These are phyloP conservation scores for Lathyrus oleraceus DNA, from an alignment of 306 rosid genomes.

Conservation along the genomic window DNA sequence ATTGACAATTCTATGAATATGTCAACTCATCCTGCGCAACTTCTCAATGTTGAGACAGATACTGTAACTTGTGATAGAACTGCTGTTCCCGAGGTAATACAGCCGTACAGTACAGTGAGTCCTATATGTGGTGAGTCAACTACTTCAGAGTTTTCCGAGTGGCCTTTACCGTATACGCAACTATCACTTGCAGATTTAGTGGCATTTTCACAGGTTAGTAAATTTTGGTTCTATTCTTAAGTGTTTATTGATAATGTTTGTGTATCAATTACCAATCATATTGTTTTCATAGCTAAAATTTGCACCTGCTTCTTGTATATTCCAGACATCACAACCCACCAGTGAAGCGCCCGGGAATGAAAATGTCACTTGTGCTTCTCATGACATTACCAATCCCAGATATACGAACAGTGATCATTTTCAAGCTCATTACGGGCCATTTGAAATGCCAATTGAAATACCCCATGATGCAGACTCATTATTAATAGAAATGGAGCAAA, in stretches of 20 bases:
- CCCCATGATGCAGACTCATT: constrained; percentile 20
- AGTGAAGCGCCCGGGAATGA: neutral
- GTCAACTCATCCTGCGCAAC: constrained; percentile 28
- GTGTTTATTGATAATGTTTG: constrained; percentile 29
- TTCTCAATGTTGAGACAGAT: constrained; percentile 20
- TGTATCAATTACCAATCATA: constrained; percentile 6
- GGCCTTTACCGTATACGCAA: constrained; percentile 30
- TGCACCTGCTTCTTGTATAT: constrained; percentile 25
- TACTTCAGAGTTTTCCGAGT: constrained; percentile 25
- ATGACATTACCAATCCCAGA: constrained; percentile 11
- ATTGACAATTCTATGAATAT: constrained; percentile 26
- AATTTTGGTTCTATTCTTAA: neutral
- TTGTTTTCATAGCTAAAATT: constrained; percentile 22
- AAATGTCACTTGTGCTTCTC: constrained; percentile 20
- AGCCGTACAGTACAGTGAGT: neutral
- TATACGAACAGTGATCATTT: constrained; percentile 2
- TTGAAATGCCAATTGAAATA: constrained; percentile 27
- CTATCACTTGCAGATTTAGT: constrained; percentile 19
- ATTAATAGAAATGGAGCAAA: constrained; percentile 35
- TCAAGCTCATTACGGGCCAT: constrained; percentile 8
- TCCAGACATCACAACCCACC: constrained; percentile 33
- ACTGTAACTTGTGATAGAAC: constrained; percentile 17
- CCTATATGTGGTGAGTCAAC: constrained; percentile 29
- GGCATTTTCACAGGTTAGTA: constrained; percentile 40
- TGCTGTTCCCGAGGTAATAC: constrained; percentile 31